phyloP scores from a whole-genome alignment of 1,284 basidiomycete genomes.

The Ganoderma lingzhi region DNA sequence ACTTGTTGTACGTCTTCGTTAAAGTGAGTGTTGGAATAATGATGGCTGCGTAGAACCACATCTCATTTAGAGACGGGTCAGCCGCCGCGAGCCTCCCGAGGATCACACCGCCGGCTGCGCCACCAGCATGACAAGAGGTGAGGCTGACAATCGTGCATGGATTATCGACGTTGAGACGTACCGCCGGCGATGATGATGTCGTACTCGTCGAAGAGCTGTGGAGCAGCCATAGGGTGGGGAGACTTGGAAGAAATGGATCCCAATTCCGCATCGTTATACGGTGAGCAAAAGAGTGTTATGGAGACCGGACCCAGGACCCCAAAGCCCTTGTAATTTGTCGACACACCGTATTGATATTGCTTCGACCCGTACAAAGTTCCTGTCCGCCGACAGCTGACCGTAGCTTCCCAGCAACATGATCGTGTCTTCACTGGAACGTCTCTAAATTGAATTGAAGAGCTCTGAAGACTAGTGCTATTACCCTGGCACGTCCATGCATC shows the following conservation, averaged over 20 bases:
- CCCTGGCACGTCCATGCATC: not conserved
- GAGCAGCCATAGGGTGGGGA: not conserved
- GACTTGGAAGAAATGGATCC: not conserved
- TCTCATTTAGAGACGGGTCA: constrained; percentile 46
- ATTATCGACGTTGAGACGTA: constrained; percentile 29
- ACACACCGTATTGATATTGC: no score
- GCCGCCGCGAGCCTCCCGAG: constrained; percentile 53
- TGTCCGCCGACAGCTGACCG: not conserved
- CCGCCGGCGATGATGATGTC: constrained; percentile 61
- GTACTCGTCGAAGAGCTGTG: constrained; percentile 36
- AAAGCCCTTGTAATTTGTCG: no score
- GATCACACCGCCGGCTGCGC: constrained; percentile 50
- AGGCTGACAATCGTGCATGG: not conserved
- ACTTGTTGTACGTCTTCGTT: no score
- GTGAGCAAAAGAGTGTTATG: not conserved
- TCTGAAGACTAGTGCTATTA: not conserved
- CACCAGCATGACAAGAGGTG: constrained; percentile 41
- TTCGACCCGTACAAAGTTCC: no score
- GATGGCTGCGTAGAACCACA: no score
- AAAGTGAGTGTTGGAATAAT: no score
- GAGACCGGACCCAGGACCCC: not conserved
- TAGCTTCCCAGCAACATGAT: not conserved
- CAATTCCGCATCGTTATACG: not conserved
- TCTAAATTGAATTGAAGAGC: no score
- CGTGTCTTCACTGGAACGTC: no score